These are phyloP conservation scores for Aspergillus ustus DNA, from an alignment of 2,329 filamentous ascomycete species.

Conservation along the genomic window DNA sequence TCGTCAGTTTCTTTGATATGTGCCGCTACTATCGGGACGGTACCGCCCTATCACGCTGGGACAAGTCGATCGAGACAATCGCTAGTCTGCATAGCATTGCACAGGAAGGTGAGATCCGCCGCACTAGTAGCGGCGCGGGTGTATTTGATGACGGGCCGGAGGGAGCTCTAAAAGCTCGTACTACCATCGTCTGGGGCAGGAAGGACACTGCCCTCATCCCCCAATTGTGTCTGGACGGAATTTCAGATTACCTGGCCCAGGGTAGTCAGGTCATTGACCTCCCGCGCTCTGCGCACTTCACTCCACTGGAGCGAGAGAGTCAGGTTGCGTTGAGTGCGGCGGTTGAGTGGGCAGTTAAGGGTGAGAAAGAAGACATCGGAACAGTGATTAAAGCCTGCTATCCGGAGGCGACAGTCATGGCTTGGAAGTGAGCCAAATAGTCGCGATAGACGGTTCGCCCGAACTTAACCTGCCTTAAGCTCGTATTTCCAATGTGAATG, in stretches of 20 bases:
- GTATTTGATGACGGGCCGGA: conserved; percentile 51
- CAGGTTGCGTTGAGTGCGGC: conserved; percentile 48
- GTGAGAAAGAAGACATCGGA: conserved; percentile 43
- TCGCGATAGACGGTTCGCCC: background rate
- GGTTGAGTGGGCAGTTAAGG: conserved; percentile 44
- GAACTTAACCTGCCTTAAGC: background rate
- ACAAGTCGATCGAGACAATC: conserved; percentile 57
- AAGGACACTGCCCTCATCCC: conserved; percentile 57
- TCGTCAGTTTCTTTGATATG: conserved; percentile 56
- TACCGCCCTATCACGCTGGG: conserved; percentile 52
- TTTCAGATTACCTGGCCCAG: conserved; percentile 55
- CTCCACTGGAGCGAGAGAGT: conserved; percentile 53
- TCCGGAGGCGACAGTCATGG: conserved; percentile 36
- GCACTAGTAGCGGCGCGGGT: conserved; percentile 43
- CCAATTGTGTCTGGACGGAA: conserved; percentile 56
- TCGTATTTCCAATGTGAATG: background rate
- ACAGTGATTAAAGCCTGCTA: conserved; percentile 37
- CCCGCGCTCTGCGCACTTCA: conserved; percentile 59
- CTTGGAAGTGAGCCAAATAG: conserved; percentile 35
- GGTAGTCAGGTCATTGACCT: conserved; percentile 57
- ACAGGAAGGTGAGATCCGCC: conserved; percentile 33
- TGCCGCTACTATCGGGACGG: conserved; percentile 60
- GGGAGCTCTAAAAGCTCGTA: conserved; percentile 55
- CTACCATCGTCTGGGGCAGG: conserved; percentile 60
- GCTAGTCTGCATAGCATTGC: conserved; percentile 52